Percentiles rank a stretch among this genome's conserved stretches.
Conservation (phyloP, 2,329 filamentous ascomycete genomes). For the Colletotrichum neosansevieriae region DNA sequence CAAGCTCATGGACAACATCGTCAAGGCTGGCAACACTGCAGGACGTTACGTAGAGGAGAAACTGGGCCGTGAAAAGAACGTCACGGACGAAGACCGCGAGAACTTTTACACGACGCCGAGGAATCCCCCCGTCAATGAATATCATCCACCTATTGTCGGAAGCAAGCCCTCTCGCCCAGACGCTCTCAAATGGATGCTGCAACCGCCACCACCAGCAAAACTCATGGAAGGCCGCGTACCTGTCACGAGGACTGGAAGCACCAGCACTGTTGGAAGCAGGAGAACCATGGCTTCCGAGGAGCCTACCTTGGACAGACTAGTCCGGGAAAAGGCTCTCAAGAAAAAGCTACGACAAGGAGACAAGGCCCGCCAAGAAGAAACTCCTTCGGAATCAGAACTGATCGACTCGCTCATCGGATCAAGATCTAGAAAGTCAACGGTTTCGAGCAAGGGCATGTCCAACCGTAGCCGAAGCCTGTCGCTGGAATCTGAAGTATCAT, state of each 20-base stretch:
- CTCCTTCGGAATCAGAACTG: constrained; percentile 55
- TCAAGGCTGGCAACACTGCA: constrained; percentile 68
- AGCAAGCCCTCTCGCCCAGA: constrained; percentile 76
- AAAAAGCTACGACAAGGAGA: constrained; percentile 59
- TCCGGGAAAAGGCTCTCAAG: constrained; percentile 60
- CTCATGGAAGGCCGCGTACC: constrained; percentile 90
- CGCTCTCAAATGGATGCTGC: constrained; percentile 90
- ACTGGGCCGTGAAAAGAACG: constrained; percentile 64
- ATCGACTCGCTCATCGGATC: constrained; percentile 56
- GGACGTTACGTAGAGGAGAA: constrained; percentile 66
- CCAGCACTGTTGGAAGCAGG: constrained; percentile 63
- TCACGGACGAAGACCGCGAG: constrained; percentile 62
- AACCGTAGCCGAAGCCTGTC: constrained; percentile 53
- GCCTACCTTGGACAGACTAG: constrained; percentile 55
- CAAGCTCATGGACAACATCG: constrained; percentile 68
- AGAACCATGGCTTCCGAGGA: constrained; percentile 57
- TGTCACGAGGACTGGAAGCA: constrained; percentile 72
- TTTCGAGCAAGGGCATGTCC: constrained; percentile 44
- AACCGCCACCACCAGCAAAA: constrained; percentile 89
- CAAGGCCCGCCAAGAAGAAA: constrained; percentile 45
- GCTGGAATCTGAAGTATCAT: constrained; percentile 50
- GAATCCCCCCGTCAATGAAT: constrained; percentile 85
- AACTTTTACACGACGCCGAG: constrained; percentile 71
- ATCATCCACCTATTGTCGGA: constrained; percentile 86
- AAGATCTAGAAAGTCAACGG: constrained; percentile 36